Evolutionary conservation across 1,284 basidiomycete genomes (phyloP).

Genomic region (Puccinia coronata): DNA sequence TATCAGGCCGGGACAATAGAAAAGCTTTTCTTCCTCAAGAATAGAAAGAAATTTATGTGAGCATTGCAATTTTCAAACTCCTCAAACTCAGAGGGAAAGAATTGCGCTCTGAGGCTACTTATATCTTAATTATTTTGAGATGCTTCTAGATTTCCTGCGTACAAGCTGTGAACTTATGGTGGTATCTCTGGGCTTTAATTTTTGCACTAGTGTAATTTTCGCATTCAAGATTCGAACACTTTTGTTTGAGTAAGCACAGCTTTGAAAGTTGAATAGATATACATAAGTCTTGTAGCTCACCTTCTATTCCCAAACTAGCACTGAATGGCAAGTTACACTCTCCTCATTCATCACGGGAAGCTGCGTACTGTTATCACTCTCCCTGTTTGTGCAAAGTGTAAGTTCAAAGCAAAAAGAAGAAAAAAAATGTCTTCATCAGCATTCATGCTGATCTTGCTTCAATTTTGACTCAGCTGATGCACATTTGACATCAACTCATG

Average conservation of each 20-base stretch:
- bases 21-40: neutral
- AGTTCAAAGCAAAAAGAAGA: neutral
- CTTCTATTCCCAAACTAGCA: neutral
- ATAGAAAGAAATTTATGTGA: constrained; percentile 1
- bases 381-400: neutral
- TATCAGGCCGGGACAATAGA: neutral
- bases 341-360: neutral
- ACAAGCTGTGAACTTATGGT: constrained; percentile 13
- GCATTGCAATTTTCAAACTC: neutral
- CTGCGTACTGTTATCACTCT: constrained; percentile 9
- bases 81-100: neutral
- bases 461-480: neutral
- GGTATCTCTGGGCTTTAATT: constrained; percentile 3
- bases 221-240: neutral
- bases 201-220: neutral
- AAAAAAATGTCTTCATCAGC: neutral
- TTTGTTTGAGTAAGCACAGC: neutral
- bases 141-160: neutral
- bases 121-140: neutral
- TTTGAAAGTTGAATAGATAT: too few species aligned
- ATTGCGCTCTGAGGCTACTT: too few species aligned
- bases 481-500: neutral
- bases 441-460: neutral
- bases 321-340: constrained; percentile 13
- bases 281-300: neutral